These are phyloP conservation scores for Epicoccum sorghinum DNA, from an alignment of 2,329 filamentous ascomycete species.

Conservation along the genomic window DNA sequence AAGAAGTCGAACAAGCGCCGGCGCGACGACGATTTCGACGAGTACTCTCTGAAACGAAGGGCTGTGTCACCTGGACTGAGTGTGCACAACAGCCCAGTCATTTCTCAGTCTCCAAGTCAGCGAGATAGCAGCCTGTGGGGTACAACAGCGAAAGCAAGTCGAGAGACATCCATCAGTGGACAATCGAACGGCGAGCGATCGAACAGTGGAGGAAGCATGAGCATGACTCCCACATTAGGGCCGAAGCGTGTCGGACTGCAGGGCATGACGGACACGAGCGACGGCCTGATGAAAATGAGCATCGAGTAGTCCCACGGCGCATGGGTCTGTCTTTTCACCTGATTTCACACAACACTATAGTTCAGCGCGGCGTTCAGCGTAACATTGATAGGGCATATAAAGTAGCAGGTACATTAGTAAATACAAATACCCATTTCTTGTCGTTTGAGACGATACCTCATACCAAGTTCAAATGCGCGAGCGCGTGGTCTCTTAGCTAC, in stretches of 20 bases:
- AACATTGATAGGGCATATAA: constrained; percentile 6
- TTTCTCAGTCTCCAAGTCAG: constrained; percentile 79
- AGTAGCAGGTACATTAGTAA: background rate
- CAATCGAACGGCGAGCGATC: constrained; percentile 58
- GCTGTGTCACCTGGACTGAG: constrained; percentile 93
- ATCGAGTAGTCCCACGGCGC: constrained; percentile 68
- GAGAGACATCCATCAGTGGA: constrained; percentile 60
- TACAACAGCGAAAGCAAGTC: constrained; percentile 68
- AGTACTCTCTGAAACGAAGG: constrained; percentile 84
- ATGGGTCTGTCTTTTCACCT: constrained; percentile 1
- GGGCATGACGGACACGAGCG: constrained; percentile 94
- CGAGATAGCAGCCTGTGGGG: constrained; percentile 74
- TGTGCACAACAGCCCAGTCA: constrained; percentile 84
- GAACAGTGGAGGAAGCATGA: constrained; percentile 57
- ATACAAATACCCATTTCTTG: background rate
- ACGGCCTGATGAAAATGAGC: constrained; percentile 95
- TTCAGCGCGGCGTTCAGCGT: constrained; percentile 38
- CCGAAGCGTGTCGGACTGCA: constrained; percentile 66
- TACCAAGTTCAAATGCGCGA: background rate
- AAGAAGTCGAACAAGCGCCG: constrained; percentile 69
- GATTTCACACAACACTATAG: background rate
- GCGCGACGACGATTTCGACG: constrained; percentile 89
- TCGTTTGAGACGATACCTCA: no score
- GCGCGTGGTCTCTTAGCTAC: background rate
- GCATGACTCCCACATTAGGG: constrained; percentile 49